phyloP scores from a whole-genome alignment of 495 filamentous ascomycete genomes.

The Peziza echinospora region DNA sequence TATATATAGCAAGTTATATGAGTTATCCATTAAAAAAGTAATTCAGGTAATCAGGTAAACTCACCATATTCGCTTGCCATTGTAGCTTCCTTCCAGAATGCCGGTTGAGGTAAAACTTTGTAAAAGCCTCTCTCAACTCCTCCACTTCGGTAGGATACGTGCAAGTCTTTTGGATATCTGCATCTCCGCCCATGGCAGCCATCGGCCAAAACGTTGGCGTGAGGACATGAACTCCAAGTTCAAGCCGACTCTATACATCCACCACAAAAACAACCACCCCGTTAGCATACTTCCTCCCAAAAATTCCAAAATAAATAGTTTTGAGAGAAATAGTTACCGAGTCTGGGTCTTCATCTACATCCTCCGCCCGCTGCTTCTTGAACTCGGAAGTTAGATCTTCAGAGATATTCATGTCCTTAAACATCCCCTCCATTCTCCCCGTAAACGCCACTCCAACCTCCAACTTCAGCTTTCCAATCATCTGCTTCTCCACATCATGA shows the following conservation, averaged over 20 bases:
- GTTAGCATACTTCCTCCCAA: too few species aligned
- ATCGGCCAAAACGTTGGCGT: slow-evolving; percentile 90
- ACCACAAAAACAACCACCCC: too few species aligned
- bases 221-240: slow-evolving; percentile 63
- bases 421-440: slow-evolving; percentile 84
- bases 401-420: slow-evolving; percentile 85
- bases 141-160: slow-evolving; percentile 59
- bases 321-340: not conserved
- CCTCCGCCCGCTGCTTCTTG: slow-evolving; percentile 7
- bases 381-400: slow-evolving; percentile 51
- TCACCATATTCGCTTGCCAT: slow-evolving; percentile 49
- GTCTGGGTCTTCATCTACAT: not conserved
- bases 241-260: slow-evolving; percentile 46
- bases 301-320: too few species aligned
- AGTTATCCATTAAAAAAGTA: too few species aligned
- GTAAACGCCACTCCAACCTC: slow-evolving; percentile 92
- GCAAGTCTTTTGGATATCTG: slow-evolving; percentile 29
- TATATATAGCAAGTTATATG: too few species aligned
- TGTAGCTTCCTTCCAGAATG: slow-evolving; percentile 71
- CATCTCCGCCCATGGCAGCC: slow-evolving; percentile 53
- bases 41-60: slow-evolving; percentile 2
- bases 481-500: slow-evolving; percentile 76
- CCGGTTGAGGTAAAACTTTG: slow-evolving; percentile 70
- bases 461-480: slow-evolving; percentile 90
- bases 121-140: slow-evolving; percentile 60